phyloP scores from a whole-genome alignment of 352 stramenopile genomes.

The Globisporangium nodosum region DNA sequence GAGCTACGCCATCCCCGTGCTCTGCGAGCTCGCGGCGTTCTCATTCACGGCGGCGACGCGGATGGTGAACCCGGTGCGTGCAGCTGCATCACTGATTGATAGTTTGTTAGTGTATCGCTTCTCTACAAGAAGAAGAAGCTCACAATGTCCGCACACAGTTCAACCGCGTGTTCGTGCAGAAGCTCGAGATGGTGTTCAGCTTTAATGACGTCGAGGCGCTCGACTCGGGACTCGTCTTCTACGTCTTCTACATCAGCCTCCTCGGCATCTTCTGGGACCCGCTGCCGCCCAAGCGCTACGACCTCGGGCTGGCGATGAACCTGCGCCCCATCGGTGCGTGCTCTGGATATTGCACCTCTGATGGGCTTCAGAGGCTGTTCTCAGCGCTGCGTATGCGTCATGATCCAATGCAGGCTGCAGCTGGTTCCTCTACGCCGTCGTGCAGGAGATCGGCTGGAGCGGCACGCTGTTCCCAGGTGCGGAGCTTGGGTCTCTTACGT shows the following conservation, averaged over 20 bases:
- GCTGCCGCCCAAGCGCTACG: constrained; percentile 70
- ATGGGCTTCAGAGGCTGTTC: not conserved
- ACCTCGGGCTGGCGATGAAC: constrained; percentile 71
- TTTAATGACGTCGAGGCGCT: constrained; percentile 85
- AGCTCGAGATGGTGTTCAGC: constrained; percentile 84
- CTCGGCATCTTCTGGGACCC: constrained; percentile 85
- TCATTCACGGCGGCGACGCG: constrained; percentile 82
- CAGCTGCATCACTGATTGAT: not conserved
- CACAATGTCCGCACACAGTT: constrained; percentile 32
- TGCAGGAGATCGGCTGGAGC: constrained; percentile 86
- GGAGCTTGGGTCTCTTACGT: not conserved
- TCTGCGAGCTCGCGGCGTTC: constrained; percentile 81
- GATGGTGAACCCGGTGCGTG: constrained; percentile 80
- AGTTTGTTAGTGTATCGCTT: not conserved
- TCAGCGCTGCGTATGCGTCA: not conserved
- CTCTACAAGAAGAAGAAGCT: not conserved
- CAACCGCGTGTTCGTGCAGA: constrained; percentile 79
- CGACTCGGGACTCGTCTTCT: constrained; percentile 83
- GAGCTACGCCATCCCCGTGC: constrained; percentile 76
- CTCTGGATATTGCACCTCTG: not conserved
- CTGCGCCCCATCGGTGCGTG: constrained; percentile 50
- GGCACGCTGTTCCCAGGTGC: constrained; percentile 83
- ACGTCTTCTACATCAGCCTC: constrained; percentile 82
- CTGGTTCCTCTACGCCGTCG: constrained; percentile 77
- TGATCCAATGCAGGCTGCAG: constrained; percentile 52